Percentiles rank a stretch among this genome's conserved stretches.
Evolutionary conservation across 805 yeast genomes (phyloP).

Genomic region (Ascoidea asiatica): DNA sequence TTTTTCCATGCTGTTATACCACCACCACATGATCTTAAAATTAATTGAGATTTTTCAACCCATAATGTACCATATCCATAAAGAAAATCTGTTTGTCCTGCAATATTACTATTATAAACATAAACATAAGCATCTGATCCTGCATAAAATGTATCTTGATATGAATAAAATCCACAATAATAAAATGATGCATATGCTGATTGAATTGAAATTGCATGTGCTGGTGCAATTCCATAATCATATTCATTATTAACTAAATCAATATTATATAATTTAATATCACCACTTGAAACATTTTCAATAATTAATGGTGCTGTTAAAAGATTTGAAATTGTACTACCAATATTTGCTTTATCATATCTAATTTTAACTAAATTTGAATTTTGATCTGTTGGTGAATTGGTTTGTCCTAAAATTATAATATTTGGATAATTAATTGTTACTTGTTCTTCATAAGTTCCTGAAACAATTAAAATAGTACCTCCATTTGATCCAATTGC

Average conservation of each 20-base stretch:
- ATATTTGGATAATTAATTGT: slow-evolving; percentile 2
- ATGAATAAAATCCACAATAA: slow-evolving; percentile 5
- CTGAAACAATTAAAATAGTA: slow-evolving; percentile 2
- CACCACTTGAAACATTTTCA: slow-evolving; percentile 2
- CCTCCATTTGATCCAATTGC: neutral
- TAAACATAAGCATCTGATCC: slow-evolving; percentile 1
- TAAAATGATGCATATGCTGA: slow-evolving; percentile 2
- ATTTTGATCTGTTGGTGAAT: neutral
- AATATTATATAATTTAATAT: slow-evolving; percentile 2
- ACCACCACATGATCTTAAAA: slow-evolving; percentile 3
- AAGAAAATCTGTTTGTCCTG: slow-evolving; percentile 4
- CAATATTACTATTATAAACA: slow-evolving; percentile 3
- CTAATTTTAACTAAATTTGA: slow-evolving; percentile 1
- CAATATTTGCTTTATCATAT: slow-evolving; percentile 1
- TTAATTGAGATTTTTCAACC: slow-evolving; percentile 1
- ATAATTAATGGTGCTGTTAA: slow-evolving; percentile 3
- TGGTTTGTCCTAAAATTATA: slow-evolving; percentile 4
- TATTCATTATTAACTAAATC: slow-evolving; percentile 2
- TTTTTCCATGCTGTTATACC: slow-evolving; percentile 6
- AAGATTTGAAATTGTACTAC: slow-evolving; percentile 1
- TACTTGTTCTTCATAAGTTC: slow-evolving; percentile 3
- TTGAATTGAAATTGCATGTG: slow-evolving; percentile 1
- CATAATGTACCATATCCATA: slow-evolving; percentile 5
- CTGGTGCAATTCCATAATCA: slow-evolving; percentile 1
- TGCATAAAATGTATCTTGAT: slow-evolving; percentile 4